Conservation (phyloP, 1,139 yeast species). For the Pneumocystis canis region DNA sequence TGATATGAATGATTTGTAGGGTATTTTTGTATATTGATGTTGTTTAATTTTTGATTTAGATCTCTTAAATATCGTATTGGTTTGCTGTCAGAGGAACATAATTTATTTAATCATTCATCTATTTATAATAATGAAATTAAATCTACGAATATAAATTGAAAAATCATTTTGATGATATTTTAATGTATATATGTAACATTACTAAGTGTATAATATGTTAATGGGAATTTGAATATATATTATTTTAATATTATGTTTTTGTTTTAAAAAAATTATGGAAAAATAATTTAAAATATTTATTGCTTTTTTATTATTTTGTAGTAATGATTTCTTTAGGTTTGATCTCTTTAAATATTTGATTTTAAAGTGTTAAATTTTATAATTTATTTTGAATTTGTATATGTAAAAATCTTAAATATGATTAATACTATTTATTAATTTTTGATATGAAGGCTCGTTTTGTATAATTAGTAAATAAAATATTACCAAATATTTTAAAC, state of each 20-base stretch:
- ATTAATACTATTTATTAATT: too few species aligned
- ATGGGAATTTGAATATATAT: neutral
- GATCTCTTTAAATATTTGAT: neutral
- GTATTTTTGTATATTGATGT: neutral
- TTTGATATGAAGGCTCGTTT: too few species aligned
- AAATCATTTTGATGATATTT: neutral
- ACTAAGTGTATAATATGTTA: neutral
- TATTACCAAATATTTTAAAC: too few species aligned
- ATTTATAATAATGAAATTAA: neutral
- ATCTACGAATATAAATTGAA: neutral
- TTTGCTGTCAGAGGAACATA: neutral
- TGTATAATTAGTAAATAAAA: too few species aligned
- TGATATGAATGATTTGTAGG: neutral
- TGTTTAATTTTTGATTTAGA: neutral
- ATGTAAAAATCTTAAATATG: too few species aligned
- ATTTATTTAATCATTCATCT: neutral
- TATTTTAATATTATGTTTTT: neutral
- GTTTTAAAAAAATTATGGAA: neutral
- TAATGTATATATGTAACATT: neutral
- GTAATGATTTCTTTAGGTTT: neutral
- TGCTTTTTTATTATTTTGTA: neutral
- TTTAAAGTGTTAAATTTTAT: neutral
- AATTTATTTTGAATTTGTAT: neutral
- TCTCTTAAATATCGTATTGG: neutral
- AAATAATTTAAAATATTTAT: neutral